These are phyloP conservation scores for Neurospora crassa DNA, from an alignment of 2,329 filamentous ascomycete species.

Conservation along the genomic window DNA sequence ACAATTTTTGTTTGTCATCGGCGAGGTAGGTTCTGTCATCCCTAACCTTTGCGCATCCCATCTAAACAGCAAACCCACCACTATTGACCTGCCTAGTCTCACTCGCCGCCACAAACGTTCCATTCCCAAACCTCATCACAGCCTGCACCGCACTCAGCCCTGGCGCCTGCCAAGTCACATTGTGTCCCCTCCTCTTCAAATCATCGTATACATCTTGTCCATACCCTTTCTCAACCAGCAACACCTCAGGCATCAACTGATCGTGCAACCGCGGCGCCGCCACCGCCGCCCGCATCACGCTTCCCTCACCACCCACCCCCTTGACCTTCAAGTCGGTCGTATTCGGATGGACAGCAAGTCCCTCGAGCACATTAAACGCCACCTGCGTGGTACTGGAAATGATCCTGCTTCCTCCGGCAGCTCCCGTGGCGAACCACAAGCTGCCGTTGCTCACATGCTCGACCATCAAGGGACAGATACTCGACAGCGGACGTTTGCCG, in stretches of 20 bases:
- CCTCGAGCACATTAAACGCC: conserved; percentile 64
- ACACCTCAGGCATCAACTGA: conserved; percentile 62
- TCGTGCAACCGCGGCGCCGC: conserved; percentile 67
- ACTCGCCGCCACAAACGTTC: conserved; percentile 66
- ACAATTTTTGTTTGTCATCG: too few species aligned
- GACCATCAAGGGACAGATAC: conserved; percentile 72
- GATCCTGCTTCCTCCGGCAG: conserved; percentile 76
- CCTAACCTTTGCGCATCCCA: background rate
- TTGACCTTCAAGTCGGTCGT: background rate
- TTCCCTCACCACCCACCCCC: conserved; percentile 16
- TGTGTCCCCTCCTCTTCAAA: conserved; percentile 59
- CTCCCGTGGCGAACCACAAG: conserved; percentile 64
- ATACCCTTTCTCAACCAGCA: conserved; percentile 62
- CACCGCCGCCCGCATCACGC: conserved; percentile 55
- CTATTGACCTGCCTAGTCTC: conserved; percentile 74
- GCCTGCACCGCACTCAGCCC: conserved; percentile 65
- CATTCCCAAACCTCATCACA: conserved; percentile 53
- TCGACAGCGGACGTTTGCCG: conserved; percentile 73
- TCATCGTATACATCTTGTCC: conserved; percentile 60
- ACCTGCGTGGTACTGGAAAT: conserved; percentile 76
- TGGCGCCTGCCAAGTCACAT: conserved; percentile 60
- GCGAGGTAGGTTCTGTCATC: background rate
- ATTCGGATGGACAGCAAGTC: conserved; percentile 14
- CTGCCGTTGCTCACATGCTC: conserved; percentile 53
- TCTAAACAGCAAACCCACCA: conserved; percentile 49